Conservation (phyloP, 108 stramenopile genomes). For the Fistulifera pelliculosa region DNA sequence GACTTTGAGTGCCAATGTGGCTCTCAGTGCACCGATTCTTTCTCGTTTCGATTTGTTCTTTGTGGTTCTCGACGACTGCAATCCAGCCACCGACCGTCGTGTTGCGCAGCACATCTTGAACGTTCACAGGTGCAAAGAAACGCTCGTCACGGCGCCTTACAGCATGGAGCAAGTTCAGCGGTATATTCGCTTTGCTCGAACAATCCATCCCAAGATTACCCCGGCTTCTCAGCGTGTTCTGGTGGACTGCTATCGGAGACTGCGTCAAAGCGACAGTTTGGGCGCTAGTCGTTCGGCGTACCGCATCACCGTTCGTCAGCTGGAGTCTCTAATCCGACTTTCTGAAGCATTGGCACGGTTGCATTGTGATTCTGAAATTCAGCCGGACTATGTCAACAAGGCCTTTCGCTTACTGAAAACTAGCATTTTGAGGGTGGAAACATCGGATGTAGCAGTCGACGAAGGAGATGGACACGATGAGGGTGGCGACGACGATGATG, state of each 20-base stretch:
- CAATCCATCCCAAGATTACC: constrained; percentile 84
- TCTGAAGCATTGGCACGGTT: constrained; percentile 94
- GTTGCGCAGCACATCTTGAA: constrained; percentile 92
- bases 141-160: constrained; percentile 72
- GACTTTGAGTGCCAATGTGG: constrained; percentile 89
- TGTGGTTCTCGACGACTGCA: constrained; percentile 88
- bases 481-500: constrained; percentile 23
- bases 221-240: constrained; percentile 69
- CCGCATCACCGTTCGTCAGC: constrained; percentile 98
- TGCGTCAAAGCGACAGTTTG: constrained; percentile 91
- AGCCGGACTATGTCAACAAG: constrained; percentile 85
- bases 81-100: constrained; percentile 81
- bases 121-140: constrained; percentile 76
- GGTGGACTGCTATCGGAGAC: constrained; percentile 95
- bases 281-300: constrained; percentile 92
- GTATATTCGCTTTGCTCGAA: constrained; percentile 94
- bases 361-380: constrained; percentile 84
- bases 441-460: constrained; percentile 91
- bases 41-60: constrained; percentile 97
- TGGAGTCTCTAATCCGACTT: constrained; percentile 96
- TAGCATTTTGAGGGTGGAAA: constrained; percentile 96
- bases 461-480: constrained; percentile 71
- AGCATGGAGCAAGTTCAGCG: constrained; percentile 81
- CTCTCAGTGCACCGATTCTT: constrained; percentile 90
- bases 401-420: constrained; percentile 91